Evolutionary conservation across 208 protist species (phyloP), one percentile per base, ranked within the genome.

Genomic region (Crithidia acanthocephali): DNA sequence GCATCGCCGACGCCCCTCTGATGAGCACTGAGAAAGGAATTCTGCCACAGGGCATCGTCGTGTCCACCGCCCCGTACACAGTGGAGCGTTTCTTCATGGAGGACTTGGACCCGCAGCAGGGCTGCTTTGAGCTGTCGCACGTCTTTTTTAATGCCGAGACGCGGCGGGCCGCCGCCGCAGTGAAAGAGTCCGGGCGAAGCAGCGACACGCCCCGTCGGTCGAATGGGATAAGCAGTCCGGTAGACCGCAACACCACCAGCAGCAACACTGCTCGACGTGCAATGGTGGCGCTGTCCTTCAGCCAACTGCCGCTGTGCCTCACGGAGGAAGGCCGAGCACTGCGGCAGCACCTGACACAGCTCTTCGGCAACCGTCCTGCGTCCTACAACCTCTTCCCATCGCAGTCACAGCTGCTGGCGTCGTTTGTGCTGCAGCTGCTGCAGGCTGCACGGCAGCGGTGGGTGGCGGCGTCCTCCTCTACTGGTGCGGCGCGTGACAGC

Each of bases 31-130:
- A 44, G 11, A 25, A 52, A 6, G 56, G 13, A 18, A 13, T 22
- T 20, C 0, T 65, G 27, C 40, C 63, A 23, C 72, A 60, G 23
- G 55, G 72, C 18, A 44, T 70, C 30, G 69, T 68, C 1, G 44
- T 76, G 16, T 22, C 67, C 27, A 67, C 40, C 18, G 52, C 22
- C 33, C 74, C 79, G 53, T 77, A 84, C 72, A 64, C 57, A 42
- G 74, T 92, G 0, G 89, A 94, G 63, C 77, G 81, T 27, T 94
- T 86, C 68, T 94, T 92, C 58, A 45, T 94, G 6, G 86, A 94
- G 20, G 89, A 94, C 60, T 56, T 94, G 23, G 89, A 94, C 57
- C 68, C 91, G 18, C 50, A 44, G 25, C 23, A 37, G 8, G 70
- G 73, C 58, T 47, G 57, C 53, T 84, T 84, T 30, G 47, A 60